These are phyloP conservation scores for Artemisia annua DNA, from an alignment of 129 eudicot species.

Conservation along the genomic window DNA sequence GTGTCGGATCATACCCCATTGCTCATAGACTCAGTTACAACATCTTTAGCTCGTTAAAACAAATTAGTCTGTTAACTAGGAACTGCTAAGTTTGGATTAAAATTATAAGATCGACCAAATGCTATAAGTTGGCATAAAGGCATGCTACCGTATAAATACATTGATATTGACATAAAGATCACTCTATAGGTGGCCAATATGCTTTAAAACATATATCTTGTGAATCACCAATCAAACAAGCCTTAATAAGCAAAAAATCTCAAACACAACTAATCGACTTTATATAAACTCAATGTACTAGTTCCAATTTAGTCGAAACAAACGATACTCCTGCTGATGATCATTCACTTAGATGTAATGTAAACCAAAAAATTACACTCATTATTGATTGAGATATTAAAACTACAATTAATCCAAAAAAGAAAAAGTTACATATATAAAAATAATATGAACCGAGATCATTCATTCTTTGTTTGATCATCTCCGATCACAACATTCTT, in stretches of 20 bases:
- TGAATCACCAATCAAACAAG: background rate
- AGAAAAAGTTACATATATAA: background rate
- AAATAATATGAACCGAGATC: conserved; percentile 4
- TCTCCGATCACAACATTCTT: conserved; percentile 13
- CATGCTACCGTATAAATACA: too few relatives aligned
- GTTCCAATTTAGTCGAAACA: background rate
- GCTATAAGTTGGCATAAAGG: too few relatives aligned
- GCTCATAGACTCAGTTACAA: too few relatives aligned
- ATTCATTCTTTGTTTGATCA: background rate
- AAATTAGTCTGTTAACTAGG: too few relatives aligned
- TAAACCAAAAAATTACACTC: conserved; percentile 9
- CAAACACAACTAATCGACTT: background rate
- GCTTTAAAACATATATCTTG: too few relatives aligned
- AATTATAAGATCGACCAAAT: too few relatives aligned
- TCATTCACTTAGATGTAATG: background rate
- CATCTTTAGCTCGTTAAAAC: too few relatives aligned
- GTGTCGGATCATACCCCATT: too few relatives aligned
- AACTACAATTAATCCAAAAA: conserved; percentile 18
- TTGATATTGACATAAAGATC: too few relatives aligned
- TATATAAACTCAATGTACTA: background rate
- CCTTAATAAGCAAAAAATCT: background rate
- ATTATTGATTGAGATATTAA: conserved; percentile 26
- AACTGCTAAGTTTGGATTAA: too few relatives aligned
- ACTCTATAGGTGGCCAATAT: too few relatives aligned
- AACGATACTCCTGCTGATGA: background rate